Evolutionary conservation across 495 filamentous ascomycete species (phyloP).

Genomic region (Neurospora intermedia): DNA sequence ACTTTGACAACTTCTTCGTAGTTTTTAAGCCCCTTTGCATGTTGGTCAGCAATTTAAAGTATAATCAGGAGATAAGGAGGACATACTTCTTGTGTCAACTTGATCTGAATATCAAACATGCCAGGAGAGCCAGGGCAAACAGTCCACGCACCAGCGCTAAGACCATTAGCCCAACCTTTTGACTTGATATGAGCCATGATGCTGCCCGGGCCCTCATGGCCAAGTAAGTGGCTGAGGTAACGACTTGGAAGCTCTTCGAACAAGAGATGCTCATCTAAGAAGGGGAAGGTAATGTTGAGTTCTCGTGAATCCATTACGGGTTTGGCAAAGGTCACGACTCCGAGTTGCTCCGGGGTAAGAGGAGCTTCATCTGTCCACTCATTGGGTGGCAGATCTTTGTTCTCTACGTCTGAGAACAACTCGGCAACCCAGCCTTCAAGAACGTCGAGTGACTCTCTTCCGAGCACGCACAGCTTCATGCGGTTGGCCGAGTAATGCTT

Average conservation of each 20-base stretch:
- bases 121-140: slow-evolving; percentile 71
- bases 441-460: slow-evolving; percentile 77
- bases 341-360: slow-evolving; percentile 54
- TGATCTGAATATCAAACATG: slow-evolving; percentile 70
- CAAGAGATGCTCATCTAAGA: slow-evolving; percentile 74
- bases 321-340: slow-evolving; percentile 82
- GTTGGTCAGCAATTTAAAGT: slow-evolving; percentile 3
- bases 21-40: slow-evolving; percentile 48
- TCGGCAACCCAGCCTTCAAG: slow-evolving; percentile 83
- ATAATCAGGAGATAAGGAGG: neutral
- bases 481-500: slow-evolving; percentile 89
- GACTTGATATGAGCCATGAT: slow-evolving; percentile 91
- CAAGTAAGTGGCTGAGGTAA: slow-evolving; percentile 88
- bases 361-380: slow-evolving; percentile 69
- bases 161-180: slow-evolving; percentile 87
- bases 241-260: slow-evolving; percentile 78
- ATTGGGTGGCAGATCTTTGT: slow-evolving; percentile 75
- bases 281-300: slow-evolving; percentile 81
- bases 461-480: slow-evolving; percentile 91
- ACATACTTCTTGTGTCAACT: slow-evolving; percentile 70
- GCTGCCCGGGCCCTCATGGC: slow-evolving; percentile 94
- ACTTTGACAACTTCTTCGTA: slow-evolving; percentile 81
- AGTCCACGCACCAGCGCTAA: slow-evolving; percentile 66
- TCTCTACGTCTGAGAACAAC: slow-evolving; percentile 70
- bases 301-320: slow-evolving; percentile 89